Evolutionary conservation across 352 stramenopile species (phyloP), one percentile per base, ranked within the genome.

Genomic region (Phytophthora quininea): DNA sequence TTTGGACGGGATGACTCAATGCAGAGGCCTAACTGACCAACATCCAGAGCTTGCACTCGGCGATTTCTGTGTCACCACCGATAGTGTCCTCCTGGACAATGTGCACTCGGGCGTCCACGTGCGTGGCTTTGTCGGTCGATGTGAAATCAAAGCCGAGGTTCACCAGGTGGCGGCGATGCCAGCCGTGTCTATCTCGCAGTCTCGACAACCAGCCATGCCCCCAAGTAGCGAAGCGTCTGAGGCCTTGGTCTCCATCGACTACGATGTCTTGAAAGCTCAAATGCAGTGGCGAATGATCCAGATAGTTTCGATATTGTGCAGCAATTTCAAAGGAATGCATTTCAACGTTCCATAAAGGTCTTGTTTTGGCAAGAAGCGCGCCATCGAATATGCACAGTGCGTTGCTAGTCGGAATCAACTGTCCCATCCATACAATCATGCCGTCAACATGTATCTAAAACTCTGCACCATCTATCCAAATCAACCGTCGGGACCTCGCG

Each of bases 111-210:
- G 19, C 10, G 35, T 40, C 35, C 35, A 40, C n/a, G 38, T 53
- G 62, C 62, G 62, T 71, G 63, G 52, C 43, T 71, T 71, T 71
- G 63, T 66, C 24, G 64, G 42, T 31, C 8, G 10, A 15, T 62
- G 63, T 67, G 58, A 31, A 67, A 71, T 71, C 64, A 67, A 40
- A 40, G 35, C 35, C 35, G 35, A 11, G 35, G 35, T 11, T 40
- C 35, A 11, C 35, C 35, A 40, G 35, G 35, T 40, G 35, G 10
- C 35, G 35, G 35, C 35, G 35, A 40, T 40, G 35, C 35, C 10
- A 11, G 35, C 10, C 35, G 35, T 40, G 35, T 40, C 35, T 40
- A 40, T 40, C 35, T 40, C 35, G 35, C 35, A 11, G 35, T 11
- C 35, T 40, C 6, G 35, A 40, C 35, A 40, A 40, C 35, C 35